These are phyloP conservation scores for Dendrobium officinale DNA, from an alignment of 106 monocot species.

Conservation along the genomic window DNA sequence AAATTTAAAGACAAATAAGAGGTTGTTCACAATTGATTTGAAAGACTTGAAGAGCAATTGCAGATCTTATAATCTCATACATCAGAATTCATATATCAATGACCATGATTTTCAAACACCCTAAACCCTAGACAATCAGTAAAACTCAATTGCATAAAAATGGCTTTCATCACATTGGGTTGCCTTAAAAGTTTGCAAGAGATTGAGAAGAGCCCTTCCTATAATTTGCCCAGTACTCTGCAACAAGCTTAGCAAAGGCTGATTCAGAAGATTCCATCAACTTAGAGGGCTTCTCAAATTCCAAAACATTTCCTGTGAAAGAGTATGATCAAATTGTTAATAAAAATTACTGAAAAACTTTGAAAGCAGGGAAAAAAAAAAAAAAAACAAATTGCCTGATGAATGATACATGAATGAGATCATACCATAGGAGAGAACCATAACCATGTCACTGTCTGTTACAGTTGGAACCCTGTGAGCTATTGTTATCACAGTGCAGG, in stretches of 20 bases:
- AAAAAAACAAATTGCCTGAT: not conserved
- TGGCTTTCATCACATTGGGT: not conserved
- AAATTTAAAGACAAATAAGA: no score
- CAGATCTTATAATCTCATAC: no score
- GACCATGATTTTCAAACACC: not conserved
- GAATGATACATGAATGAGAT: not conserved
- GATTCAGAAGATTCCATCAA: slow-evolving; percentile 55
- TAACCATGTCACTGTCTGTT: slow-evolving; percentile 66
- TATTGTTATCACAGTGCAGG: slow-evolving; percentile 72
- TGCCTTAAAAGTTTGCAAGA: not conserved
- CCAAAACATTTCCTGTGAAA: slow-evolving; percentile 64
- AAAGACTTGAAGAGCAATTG: no score
- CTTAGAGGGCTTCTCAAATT: slow-evolving; percentile 71
- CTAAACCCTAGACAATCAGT: no score
- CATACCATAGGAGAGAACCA: slow-evolving; percentile 80
- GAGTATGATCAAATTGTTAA: no score
- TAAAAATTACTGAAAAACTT: not conserved
- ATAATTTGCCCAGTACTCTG: slow-evolving; percentile 81
- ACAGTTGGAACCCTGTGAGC: slow-evolving; percentile 85
- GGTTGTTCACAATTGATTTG: no score
- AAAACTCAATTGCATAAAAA: not conserved
- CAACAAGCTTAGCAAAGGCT: slow-evolving; percentile 65
- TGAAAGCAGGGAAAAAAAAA: not conserved
- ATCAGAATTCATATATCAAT: not conserved
- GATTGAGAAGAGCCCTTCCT: slow-evolving; percentile 20